phyloP scores from a whole-genome alignment of 1,139 yeast species.

The Geotrichum siamense region DNA sequence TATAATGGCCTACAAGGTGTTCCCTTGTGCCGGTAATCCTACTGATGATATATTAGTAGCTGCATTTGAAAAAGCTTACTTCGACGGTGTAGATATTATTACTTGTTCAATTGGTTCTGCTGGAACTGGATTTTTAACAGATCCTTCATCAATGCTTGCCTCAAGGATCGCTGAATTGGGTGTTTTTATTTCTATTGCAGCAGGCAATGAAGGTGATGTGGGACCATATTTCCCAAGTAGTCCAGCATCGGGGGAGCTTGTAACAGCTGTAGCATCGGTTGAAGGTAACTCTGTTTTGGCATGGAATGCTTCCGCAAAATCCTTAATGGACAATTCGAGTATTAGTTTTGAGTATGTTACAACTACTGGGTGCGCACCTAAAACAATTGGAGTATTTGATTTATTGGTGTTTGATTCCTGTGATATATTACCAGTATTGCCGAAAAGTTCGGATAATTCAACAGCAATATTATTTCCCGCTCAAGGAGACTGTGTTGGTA shows the following conservation, averaged over 20 bases:
- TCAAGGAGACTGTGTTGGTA: conserved; percentile 9
- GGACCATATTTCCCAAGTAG: conserved; percentile 19
- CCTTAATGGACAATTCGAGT: background rate
- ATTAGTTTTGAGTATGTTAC: conserved; percentile 12
- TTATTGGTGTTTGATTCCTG: conserved; percentile 9
- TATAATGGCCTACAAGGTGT: conserved; percentile 23
- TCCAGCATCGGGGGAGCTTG: conserved; percentile 14
- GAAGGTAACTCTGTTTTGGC: conserved; percentile 9
- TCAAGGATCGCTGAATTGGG: conserved; percentile 21
- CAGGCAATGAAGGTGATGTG: conserved; percentile 21
- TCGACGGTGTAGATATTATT: conserved; percentile 22
- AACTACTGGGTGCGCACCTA: conserved; percentile 11
- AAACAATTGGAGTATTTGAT: conserved; percentile 10
- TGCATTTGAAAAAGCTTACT: conserved; percentile 22
- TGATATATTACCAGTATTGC: background rate
- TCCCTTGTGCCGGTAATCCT: conserved; percentile 23
- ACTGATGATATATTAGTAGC: conserved; percentile 22
- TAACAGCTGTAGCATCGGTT: conserved; percentile 12
- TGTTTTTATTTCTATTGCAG: conserved; percentile 22
- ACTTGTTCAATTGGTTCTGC: conserved; percentile 22
- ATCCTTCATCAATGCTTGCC: conserved; percentile 21
- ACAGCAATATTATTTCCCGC: conserved; percentile 15
- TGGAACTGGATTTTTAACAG: conserved; percentile 18
- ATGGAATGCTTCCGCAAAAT: conserved; percentile 5
- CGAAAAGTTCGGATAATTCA: conserved; percentile 5